A percentile compares a stretch with the other conserved stretches of the same genome.
These are phyloP conservation scores for Cardiosporidium cionae DNA, from an alignment of 169 alveolate species.

Conservation along the genomic window DNA sequence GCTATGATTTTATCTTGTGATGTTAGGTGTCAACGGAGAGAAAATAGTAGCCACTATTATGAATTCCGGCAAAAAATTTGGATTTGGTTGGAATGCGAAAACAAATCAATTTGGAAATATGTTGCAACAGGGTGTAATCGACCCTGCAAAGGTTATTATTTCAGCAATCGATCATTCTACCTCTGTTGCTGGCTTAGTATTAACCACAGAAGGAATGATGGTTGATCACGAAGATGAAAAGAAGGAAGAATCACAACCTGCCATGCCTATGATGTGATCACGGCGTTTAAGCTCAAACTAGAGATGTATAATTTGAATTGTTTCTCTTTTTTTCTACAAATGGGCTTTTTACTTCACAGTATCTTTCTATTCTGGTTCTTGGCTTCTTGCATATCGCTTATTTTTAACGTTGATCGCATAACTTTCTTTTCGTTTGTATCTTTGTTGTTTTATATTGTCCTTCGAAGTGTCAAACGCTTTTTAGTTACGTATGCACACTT, in stretches of 20 bases:
- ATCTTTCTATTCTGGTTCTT: too few species aligned
- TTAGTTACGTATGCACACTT: too few species aligned
- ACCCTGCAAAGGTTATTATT: conserved; percentile 73
- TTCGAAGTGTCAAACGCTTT: too few species aligned
- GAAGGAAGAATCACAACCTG: conserved; percentile 35
- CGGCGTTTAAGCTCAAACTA: too few species aligned
- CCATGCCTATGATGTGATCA: conserved; percentile 9
- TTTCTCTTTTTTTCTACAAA: too few species aligned
- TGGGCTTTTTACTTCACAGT: too few species aligned
- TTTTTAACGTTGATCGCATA: too few species aligned
- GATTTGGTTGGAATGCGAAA: conserved; percentile 77
- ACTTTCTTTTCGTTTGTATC: too few species aligned
- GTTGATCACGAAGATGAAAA: conserved; percentile 60
- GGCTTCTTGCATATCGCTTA: too few species aligned
- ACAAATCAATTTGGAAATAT: conserved; percentile 69
- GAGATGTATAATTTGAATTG: too few species aligned
- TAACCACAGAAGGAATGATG: conserved; percentile 81
- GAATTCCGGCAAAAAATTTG: conserved; percentile 64
- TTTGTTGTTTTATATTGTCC: too few species aligned
- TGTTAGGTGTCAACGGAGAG: conserved; percentile 60
- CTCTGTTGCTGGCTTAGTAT: conserved; percentile 76
- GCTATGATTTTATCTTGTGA: too few species aligned
- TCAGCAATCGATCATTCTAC: conserved; percentile 70
- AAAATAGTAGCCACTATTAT: conserved; percentile 65
- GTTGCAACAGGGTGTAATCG: conserved; percentile 77